phyloP scores from a whole-genome alignment of 192 early-diverging fungal genomes.

The Coemansia sp. region DNA sequence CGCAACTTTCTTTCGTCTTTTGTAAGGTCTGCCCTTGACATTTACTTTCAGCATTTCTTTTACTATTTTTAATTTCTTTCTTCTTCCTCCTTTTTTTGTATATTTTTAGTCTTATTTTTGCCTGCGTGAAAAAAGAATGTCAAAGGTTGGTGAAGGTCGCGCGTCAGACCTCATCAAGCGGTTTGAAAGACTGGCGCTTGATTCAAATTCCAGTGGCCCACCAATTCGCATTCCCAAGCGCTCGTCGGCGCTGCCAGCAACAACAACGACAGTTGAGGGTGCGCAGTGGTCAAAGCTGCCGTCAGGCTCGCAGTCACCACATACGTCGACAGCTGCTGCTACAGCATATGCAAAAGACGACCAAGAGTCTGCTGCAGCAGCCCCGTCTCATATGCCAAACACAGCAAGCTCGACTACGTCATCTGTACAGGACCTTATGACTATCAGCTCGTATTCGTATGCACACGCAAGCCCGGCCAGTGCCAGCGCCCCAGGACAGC shows the following conservation, averaged over 20 bases:
- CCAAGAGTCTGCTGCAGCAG: neutral
- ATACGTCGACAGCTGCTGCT: neutral
- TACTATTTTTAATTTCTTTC: neutral
- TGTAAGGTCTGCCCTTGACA: too few relatives aligned
- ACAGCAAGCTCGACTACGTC: neutral
- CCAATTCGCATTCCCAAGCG: slow-evolving; percentile 10
- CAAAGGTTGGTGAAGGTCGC: slow-evolving; percentile 27
- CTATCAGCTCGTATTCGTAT: slow-evolving; percentile 6
- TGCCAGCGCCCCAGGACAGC: slow-evolving; percentile 3
- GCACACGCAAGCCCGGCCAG: neutral
- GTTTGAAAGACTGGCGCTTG: slow-evolving; percentile 38
- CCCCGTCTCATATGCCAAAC: neutral
- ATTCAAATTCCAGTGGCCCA: slow-evolving; percentile 7
- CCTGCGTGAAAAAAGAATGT: slow-evolving; percentile 7
- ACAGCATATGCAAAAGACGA: neutral
- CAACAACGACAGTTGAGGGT: neutral
- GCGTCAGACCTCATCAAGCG: slow-evolving; percentile 46
- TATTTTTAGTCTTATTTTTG: neutral
- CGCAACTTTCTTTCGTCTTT: too few relatives aligned
- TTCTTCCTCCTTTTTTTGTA: neutral
- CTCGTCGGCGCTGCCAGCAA: slow-evolving; percentile 8
- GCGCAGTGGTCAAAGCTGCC: neutral
- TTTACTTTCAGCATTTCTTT: slow-evolving; percentile 1
- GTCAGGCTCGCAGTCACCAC: neutral
- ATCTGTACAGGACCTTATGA: slow-evolving; percentile 9